Evolutionary conservation across 164 flowering plant species (phyloP), one percentile per base, ranked within the genome.

Genomic region (Stephania cephalantha): DNA sequence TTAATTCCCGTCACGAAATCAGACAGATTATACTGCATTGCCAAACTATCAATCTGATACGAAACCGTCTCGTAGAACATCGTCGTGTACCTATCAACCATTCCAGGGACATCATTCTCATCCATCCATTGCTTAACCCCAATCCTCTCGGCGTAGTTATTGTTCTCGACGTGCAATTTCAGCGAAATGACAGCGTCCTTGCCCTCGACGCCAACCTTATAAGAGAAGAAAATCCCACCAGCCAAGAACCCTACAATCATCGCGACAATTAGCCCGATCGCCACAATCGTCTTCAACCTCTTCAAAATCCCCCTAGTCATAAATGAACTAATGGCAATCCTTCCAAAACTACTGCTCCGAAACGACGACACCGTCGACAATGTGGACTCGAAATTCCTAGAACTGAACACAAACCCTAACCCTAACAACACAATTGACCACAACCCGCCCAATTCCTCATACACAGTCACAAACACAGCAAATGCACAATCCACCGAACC

Each of bases 91-190:
- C 15, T 85, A 83, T 96, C 97, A 55, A 94, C 83, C 89, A 92
- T 76, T 9, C 86, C 96, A 12, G 98, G 90, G 18, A 96, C 88
- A 80, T 96, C 97, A 73, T 93, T 92, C 71, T 93, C 98, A 10
- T 91, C 93, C 94, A 94, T 94, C 98, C 99, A 94, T 71, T 90
- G 29, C 86, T 86, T 93, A 20, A 96, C 68, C 15, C 99, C 99
- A 45, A 92, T 80, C 76, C 77, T 90, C 88, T 95, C 98, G 0
- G 97, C 87, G 74, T 93, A 92, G 78, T 96, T 91, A 78, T 81
- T 92, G 83, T 87, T 85, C 71, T 96, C 89, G 35, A 96, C 86
- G 78, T 94, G 99, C 0, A 87, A 78, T 76, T 91, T 92, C 71
- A 91, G 71, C 2, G 95, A 92, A 75, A 90, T 83, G 30, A 96